phyloP scores from a whole-genome alignment of 495 filamentous ascomycete genomes.

The Coniosporium apollinis region DNA sequence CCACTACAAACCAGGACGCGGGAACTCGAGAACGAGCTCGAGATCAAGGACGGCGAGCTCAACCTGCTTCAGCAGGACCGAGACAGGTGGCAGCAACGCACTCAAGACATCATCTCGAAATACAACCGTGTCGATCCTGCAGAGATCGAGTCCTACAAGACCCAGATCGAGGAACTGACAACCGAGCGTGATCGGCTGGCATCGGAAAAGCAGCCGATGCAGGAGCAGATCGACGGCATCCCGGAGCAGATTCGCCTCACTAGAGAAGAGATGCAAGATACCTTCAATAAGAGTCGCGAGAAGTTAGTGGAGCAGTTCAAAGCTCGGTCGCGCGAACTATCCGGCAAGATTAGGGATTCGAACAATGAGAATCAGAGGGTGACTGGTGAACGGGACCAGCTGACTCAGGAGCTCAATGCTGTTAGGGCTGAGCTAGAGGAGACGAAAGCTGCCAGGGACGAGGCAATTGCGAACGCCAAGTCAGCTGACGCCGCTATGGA shows the following conservation, averaged over 20 bases:
- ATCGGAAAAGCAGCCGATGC: constrained; percentile 39
- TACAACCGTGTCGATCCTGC: constrained; percentile 90
- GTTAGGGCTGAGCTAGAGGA: constrained; percentile 22
- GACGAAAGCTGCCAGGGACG: not conserved
- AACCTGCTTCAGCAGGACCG: constrained; percentile 71
- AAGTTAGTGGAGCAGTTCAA: constrained; percentile 47
- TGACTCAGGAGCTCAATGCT: constrained; percentile 8
- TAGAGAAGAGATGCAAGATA: constrained; percentile 27
- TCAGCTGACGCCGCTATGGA: constrained; percentile 10
- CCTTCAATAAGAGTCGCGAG: constrained; percentile 19
- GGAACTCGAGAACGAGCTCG: constrained; percentile 63
- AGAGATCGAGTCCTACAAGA: constrained; percentile 73
- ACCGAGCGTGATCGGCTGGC: constrained; percentile 53
- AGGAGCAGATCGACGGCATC: constrained; percentile 35
- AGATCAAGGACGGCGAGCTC: constrained; percentile 70
- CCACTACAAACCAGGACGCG: constrained; percentile 62
- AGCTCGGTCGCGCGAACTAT: constrained; percentile 34
- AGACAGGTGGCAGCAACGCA: constrained; percentile 82
- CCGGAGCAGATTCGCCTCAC: constrained; percentile 33
- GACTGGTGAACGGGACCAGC: constrained; percentile 29
- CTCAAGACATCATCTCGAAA: constrained; percentile 85
- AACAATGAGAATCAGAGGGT: constrained; percentile 28
- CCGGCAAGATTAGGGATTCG: constrained; percentile 33
- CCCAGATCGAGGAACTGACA: constrained; percentile 44
- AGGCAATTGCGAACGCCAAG: constrained; percentile 3